A percentile compares a stretch with the other conserved stretches of the same genome.
phyloP scores from a whole-genome alignment of 805 yeast species.

The Wickerhamiella occidentalis region DNA sequence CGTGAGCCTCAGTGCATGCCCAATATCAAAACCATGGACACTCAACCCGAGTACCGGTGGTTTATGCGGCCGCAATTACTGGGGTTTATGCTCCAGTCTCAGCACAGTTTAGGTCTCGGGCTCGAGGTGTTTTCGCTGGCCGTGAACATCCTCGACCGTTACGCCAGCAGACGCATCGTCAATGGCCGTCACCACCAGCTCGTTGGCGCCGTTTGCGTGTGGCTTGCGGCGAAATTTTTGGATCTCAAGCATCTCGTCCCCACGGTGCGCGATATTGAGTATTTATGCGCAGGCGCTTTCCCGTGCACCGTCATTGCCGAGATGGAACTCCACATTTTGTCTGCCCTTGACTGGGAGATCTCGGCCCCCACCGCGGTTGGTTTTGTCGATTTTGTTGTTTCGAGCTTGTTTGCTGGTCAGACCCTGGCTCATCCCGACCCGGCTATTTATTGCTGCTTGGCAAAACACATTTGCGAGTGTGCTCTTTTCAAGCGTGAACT shows the following conservation, averaged over 20 bases:
- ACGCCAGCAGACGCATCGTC: conserved; percentile 78
- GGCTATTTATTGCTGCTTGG: conserved; percentile 21
- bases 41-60: conserved; percentile 80
- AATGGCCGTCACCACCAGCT: conserved; percentile 78
- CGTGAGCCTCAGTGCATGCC: conserved; percentile 31
- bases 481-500: conserved; percentile 26
- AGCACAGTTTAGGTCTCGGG: conserved; percentile 48
- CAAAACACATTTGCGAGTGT: conserved; percentile 28
- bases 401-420: conserved; percentile 12
- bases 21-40: conserved; percentile 51
- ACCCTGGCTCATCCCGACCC: conserved; percentile 9
- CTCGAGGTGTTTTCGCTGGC: conserved; percentile 56
- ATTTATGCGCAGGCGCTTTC: conserved; percentile 56
- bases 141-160: conserved; percentile 74
- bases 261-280: conserved; percentile 55
- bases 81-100: conserved; percentile 61
- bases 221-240: conserved; percentile 82
- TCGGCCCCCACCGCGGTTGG: conserved; percentile 48
- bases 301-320: conserved; percentile 51
- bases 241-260: conserved; percentile 69
- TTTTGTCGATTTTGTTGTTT: conserved; percentile 27
- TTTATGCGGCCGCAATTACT: conserved; percentile 60
- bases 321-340: conserved; percentile 66
- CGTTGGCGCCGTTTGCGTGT: conserved; percentile 80
- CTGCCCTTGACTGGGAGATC: conserved; percentile 61